Evolutionary conservation across 179 eudicot species (phyloP).

Genomic region (Camellia oleifera): DNA sequence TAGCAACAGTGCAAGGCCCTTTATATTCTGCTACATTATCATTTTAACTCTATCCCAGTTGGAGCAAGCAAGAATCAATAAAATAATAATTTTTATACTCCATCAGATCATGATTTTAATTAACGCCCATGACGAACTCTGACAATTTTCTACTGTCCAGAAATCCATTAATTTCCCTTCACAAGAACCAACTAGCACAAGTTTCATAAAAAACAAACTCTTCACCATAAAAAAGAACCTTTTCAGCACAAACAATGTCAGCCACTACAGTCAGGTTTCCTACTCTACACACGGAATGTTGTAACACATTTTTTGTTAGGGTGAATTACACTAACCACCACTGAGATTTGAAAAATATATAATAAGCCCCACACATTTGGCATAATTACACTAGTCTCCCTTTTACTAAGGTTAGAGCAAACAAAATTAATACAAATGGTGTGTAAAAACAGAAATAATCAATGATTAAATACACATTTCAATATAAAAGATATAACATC

Average conservation of each 20-base stretch:
- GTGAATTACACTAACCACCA: no score
- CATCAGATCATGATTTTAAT: not conserved
- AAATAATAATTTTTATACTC: not conserved
- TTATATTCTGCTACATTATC: slow-evolving; percentile 2
- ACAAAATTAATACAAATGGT: no score
- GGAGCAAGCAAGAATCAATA: not conserved
- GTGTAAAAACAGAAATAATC: no score
- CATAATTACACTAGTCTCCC: no score
- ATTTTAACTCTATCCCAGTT: not conserved
- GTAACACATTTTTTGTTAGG: not conserved
- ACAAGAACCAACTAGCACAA: not conserved
- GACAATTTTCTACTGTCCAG: not conserved
- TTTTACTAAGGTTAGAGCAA: no score
- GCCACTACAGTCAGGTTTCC: not conserved
- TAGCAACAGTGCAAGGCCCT: not conserved
- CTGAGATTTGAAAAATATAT: no score
- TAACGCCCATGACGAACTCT: not conserved
- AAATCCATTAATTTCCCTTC: slow-evolving; percentile 3
- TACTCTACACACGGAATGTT: not conserved
- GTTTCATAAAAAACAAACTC: not conserved
- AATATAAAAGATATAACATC: no score
- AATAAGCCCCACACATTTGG: no score
- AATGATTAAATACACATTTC: no score
- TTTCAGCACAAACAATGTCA: not conserved
- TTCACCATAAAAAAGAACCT: not conserved